phyloP scores from a whole-genome alignment of 352 stramenopile species.

The Pythium phragmitis region DNA sequence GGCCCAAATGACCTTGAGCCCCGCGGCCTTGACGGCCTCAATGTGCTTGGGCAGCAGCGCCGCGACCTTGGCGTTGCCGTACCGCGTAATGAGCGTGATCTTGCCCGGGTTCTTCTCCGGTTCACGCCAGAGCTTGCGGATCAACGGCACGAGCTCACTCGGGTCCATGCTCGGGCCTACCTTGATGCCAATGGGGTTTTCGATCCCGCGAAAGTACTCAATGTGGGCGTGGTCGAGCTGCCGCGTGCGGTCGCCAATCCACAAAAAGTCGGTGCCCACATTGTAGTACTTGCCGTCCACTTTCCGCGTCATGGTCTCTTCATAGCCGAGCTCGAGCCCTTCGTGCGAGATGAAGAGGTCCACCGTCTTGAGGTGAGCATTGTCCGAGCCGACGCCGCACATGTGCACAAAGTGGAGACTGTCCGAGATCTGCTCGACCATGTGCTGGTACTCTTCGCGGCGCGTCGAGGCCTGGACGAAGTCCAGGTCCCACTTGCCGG shows the following conservation, averaged over 20 bases:
- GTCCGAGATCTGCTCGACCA: slow-evolving; percentile 97
- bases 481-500: slow-evolving; percentile 97
- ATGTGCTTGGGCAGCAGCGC: slow-evolving; percentile 96
- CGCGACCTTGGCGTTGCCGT: slow-evolving; percentile 93
- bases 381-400: slow-evolving; percentile 93
- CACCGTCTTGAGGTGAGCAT: slow-evolving; percentile 90
- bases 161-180: slow-evolving; percentile 95
- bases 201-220: slow-evolving; percentile 97
- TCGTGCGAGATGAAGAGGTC: slow-evolving; percentile 99
- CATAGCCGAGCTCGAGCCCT: slow-evolving; percentile 97
- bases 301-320: slow-evolving; percentile 96
- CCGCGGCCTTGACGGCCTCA: slow-evolving; percentile 93
- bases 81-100: slow-evolving; percentile 98
- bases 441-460: slow-evolving; percentile 93
- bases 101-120: slow-evolving; percentile 91
- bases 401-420: slow-evolving; percentile 95
- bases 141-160: slow-evolving; percentile 94
- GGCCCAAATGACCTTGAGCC: slow-evolving; percentile 95
- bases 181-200: slow-evolving; percentile 99
- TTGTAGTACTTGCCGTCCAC: slow-evolving; percentile 97
- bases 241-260: slow-evolving; percentile 98
- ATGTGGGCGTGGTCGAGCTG: slow-evolving; percentile 97
- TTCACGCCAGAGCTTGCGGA: slow-evolving; percentile 95
- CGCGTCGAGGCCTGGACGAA: slow-evolving; percentile 97
- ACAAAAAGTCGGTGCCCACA: slow-evolving; percentile 97